Evolutionary conservation across 495 filamentous ascomycete species (phyloP), one percentile per base, ranked within the genome.

Genomic region (Thermochaetoides thermophila): DNA sequence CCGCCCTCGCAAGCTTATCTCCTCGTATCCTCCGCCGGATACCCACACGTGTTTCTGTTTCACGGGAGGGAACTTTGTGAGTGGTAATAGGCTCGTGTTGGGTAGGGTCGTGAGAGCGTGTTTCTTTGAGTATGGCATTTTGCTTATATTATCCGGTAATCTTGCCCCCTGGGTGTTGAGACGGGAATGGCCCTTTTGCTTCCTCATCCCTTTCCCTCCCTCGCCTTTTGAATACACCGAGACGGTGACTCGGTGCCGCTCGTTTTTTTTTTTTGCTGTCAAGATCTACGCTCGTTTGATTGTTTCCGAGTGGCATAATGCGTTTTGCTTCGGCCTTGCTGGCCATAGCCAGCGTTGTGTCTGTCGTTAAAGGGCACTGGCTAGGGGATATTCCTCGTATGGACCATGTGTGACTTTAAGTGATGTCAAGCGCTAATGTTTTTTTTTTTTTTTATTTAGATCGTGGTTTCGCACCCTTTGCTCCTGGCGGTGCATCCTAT

Each of bases 401-500:
- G 59, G 19, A 24, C 17, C 17, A 32, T 28, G 23, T 7, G 28
- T 24, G 4, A 17, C 5, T 24, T 7, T 14, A 3, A 3, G 10
- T 32, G 29, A 22, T 7, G 15, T 10, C n/a, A n/a, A n/a, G n/a
- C n/a, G n/a, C n/a, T n/a, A n/a, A n/a, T n/a, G n/a, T n/a, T n/a
- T n/a, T n/a, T n/a, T n/a, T n/a, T n/a, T n/a, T n/a, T n/a, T n/a
- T n/a, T n/a, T 25, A 10, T 15, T 24, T 14, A 61, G 60, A 69
- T 41, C 57, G 56, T 42, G 66, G 66, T 1, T 33, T 57, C 38
- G 62, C 63, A 2, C 60, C 66, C 22, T 67, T 63, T 40, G 53
- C 50, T 2, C n/a, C n/a, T n/a, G n/a, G n/a, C n/a, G 48, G 47
- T 15, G 16, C 51, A 8, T 52, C 57, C 12, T 74, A 73, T 35